Conservation (phyloP, 208 protist species). For the Zelonia costaricensis region DNA sequence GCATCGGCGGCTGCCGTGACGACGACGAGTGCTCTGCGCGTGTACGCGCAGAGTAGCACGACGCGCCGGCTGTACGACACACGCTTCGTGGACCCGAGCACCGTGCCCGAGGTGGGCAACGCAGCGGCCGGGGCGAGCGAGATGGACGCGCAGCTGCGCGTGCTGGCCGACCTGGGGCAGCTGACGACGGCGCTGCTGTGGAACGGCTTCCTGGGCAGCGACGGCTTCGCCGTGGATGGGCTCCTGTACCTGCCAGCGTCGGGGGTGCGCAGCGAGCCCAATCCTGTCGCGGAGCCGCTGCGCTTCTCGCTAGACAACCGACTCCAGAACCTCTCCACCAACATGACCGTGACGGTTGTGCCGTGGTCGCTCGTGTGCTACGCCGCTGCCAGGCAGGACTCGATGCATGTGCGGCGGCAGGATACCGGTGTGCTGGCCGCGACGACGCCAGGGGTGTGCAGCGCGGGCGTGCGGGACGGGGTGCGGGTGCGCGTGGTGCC, state of each 20-base stretch:
- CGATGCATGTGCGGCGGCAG: constrained; percentile 35
- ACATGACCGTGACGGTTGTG: constrained; percentile 21
- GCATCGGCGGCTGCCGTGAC: background rate
- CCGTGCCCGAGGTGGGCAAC: background rate
- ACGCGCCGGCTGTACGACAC: constrained; percentile 45
- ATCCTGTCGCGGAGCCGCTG: constrained; percentile 31
- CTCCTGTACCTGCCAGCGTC: constrained; percentile 60
- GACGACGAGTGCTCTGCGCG: constrained; percentile 22
- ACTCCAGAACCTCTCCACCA: constrained; percentile 20
- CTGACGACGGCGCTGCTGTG: constrained; percentile 64
- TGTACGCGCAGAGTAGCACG: constrained; percentile 56
- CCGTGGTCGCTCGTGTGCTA: constrained; percentile 46
- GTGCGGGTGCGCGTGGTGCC: constrained; percentile 46
- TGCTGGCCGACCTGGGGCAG: constrained; percentile 21
- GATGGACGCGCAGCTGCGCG: constrained; percentile 5
- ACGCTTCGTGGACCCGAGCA: constrained; percentile 34
- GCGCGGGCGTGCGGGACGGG: constrained; percentile 43
- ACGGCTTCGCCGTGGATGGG: constrained; percentile 47
- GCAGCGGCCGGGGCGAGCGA: background rate
- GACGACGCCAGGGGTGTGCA: constrained; percentile 33
- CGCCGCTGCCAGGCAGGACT: constrained; percentile 19
- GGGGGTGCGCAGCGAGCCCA: no score
- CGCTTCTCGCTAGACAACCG: constrained; percentile 34
- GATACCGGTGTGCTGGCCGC: constrained; percentile 36
- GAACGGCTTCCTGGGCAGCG: constrained; percentile 55